phyloP scores from a whole-genome alignment of 1,139 yeast genomes.

The Entelexis paramagnoliae region DNA sequence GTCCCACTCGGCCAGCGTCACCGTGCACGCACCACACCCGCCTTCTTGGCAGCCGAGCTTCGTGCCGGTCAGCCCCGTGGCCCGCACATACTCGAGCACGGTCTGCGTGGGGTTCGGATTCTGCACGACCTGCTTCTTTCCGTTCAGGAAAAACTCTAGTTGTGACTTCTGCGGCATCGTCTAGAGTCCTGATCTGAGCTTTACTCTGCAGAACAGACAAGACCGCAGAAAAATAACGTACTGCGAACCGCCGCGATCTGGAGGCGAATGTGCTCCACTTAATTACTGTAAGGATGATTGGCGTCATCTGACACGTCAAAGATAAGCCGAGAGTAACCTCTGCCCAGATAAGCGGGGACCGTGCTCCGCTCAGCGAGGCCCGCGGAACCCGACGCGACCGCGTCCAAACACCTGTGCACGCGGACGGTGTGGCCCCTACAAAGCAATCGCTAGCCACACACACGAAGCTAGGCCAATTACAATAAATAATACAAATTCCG shows the following conservation, averaged over 20 bases:
- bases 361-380: neutral
- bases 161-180: neutral
- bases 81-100: conserved; percentile 36
- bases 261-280: too few species aligned
- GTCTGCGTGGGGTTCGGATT: conserved; percentile 38
- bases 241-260: too few species aligned
- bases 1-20: conserved; percentile 34
- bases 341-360: neutral
- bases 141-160: conserved; percentile 34
- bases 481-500: too few species aligned
- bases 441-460: too few species aligned
- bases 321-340: neutral
- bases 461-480: too few species aligned
- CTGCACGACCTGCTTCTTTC: conserved; percentile 30
- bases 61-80: conserved; percentile 36
- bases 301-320: neutral
- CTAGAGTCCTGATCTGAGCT: too few species aligned
- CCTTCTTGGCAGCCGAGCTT: conserved; percentile 42
- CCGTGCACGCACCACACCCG: conserved; percentile 43
- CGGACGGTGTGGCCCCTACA: too few species aligned
- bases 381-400: neutral
- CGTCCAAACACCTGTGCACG: too few species aligned
- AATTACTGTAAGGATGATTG: neutral
- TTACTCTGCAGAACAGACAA: too few species aligned
- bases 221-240: neutral